Evolutionary conservation across 352 stramenopile species (phyloP).

Genomic region (Globisporangium apiculatum): DNA sequence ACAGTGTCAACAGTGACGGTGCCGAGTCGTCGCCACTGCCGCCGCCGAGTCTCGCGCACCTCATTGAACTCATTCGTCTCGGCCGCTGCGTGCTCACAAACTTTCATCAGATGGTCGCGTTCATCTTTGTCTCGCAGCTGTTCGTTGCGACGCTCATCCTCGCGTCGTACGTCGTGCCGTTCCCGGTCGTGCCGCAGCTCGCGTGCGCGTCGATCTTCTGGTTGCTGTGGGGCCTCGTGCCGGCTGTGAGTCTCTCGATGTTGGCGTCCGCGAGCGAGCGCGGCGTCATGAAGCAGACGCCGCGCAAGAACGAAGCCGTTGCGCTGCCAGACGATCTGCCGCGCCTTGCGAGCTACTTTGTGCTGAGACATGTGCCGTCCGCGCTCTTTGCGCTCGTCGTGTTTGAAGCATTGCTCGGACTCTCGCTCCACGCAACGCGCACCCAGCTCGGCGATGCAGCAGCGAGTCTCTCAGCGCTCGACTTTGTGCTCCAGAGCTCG

Average conservation of each 20-base stretch:
- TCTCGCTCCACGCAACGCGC: slow-evolving; percentile 45
- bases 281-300: slow-evolving; percentile 78
- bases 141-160: slow-evolving; percentile 74
- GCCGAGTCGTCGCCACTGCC: background rate
- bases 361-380: slow-evolving; percentile 63
- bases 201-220: slow-evolving; percentile 78
- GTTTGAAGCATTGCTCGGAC: slow-evolving; percentile 64
- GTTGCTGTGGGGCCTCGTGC: slow-evolving; percentile 77
- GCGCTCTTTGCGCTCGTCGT: slow-evolving; percentile 45
- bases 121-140: slow-evolving; percentile 82
- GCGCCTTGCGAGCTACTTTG: slow-evolving; percentile 56
- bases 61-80: slow-evolving; percentile 78
- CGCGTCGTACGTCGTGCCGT: slow-evolving; percentile 57
- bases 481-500: slow-evolving; percentile 42
- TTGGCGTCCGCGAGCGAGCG: slow-evolving; percentile 62
- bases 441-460: slow-evolving; percentile 17
- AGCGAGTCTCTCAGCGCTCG: slow-evolving; percentile 37
- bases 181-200: slow-evolving; percentile 68
- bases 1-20: slow-evolving; percentile 17
- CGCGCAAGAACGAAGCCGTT: slow-evolving; percentile 76
- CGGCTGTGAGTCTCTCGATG: slow-evolving; percentile 69
- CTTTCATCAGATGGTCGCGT: slow-evolving; percentile 75
- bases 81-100: slow-evolving; percentile 79
- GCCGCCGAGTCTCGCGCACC: slow-evolving; percentile 44
- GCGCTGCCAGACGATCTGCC: slow-evolving; percentile 53